A percentile compares a stretch with the other conserved stretches of the same genome.
These are phyloP conservation scores for Penicillium sp. DNA, from an alignment of 2,329 filamentous ascomycete species.

Conservation along the genomic window DNA sequence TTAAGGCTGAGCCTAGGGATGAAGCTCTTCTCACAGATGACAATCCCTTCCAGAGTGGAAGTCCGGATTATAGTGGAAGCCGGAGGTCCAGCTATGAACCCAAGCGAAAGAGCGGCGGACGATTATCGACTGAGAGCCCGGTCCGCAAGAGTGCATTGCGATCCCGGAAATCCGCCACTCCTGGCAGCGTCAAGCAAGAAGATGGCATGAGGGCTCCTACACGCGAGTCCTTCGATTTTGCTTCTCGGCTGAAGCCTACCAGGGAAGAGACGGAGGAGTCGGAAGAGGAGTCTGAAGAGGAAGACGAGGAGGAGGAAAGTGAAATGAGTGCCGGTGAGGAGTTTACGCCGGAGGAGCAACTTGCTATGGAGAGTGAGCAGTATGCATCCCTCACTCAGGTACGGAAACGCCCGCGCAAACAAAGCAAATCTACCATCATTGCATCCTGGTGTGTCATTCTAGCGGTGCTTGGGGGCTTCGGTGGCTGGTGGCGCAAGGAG, in stretches of 20 bases:
- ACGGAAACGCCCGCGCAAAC: slow-evolving; percentile 27
- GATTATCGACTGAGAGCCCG: slow-evolving; percentile 35
- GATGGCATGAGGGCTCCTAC: slow-evolving; percentile 52
- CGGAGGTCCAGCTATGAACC: slow-evolving; percentile 32
- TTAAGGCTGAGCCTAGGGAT: slow-evolving; percentile 45
- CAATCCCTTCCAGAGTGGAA: slow-evolving; percentile 88
- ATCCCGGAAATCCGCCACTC: slow-evolving; percentile 31
- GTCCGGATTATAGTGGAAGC: slow-evolving; percentile 47
- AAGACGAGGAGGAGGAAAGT: slow-evolving; percentile 52
- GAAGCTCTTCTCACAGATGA: slow-evolving; percentile 75
- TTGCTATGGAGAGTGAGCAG: slow-evolving; percentile 70
- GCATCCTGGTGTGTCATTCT: slow-evolving; percentile 67
- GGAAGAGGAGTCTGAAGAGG: slow-evolving; percentile 39
- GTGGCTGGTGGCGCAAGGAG: slow-evolving; percentile 83
- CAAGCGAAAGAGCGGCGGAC: slow-evolving; percentile 49
- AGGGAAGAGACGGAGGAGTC: slow-evolving; percentile 35
- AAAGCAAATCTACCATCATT: slow-evolving; percentile 50
- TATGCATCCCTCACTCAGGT: slow-evolving; percentile 20
- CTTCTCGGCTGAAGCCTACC: slow-evolving; percentile 39
- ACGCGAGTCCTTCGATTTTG: slow-evolving; percentile 56
- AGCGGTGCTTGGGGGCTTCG: slow-evolving; percentile 66
- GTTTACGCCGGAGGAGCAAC: slow-evolving; percentile 85
- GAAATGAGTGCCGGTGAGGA: slow-evolving; percentile 69
- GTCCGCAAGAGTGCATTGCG: slow-evolving; percentile 24
- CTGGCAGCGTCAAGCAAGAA: slow-evolving; percentile 43